Evolutionary conservation across 345 rosid genomes (phyloP).

Genomic region (Eucalyptus caleyi): DNA sequence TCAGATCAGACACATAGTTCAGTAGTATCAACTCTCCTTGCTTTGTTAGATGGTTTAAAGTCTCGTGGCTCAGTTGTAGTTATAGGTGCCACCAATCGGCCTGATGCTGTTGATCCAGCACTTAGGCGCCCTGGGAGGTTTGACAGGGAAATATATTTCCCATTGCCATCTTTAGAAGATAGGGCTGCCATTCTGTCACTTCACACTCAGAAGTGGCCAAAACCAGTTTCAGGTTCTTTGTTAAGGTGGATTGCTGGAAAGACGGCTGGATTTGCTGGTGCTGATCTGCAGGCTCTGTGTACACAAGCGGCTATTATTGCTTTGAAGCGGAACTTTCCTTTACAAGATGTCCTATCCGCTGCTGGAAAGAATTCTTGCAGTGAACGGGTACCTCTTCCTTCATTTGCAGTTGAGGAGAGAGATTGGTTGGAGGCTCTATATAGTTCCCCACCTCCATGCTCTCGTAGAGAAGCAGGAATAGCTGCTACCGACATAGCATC

Average conservation of each 20-base stretch:
- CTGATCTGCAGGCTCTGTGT: slow-evolving; percentile 97
- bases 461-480: slow-evolving; percentile 90
- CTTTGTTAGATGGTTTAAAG: slow-evolving; percentile 89
- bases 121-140: slow-evolving; percentile 98
- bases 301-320: slow-evolving; percentile 88
- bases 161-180: slow-evolving; percentile 74
- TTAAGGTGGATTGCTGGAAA: slow-evolving; percentile 76
- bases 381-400: slow-evolving; percentile 67
- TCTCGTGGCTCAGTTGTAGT: slow-evolving; percentile 98
- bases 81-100: slow-evolving; percentile 98
- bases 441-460: slow-evolving; percentile 87
- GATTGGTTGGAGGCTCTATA: slow-evolving; percentile 97
- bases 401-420: slow-evolving; percentile 72
- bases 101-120: slow-evolving; percentile 98
- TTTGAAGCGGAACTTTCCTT: slow-evolving; percentile 87
- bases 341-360: slow-evolving; percentile 68
- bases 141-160: slow-evolving; percentile 93
- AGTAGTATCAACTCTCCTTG: slow-evolving; percentile 95
- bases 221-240: slow-evolving; percentile 71
- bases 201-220: slow-evolving; percentile 90
- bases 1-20: slow-evolving; percentile 99
- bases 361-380: slow-evolving; percentile 43
- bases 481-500: slow-evolving; percentile 72
- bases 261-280: slow-evolving; percentile 96
- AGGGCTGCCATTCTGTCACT: slow-evolving; percentile 88